Evolutionary conservation across 2,329 filamentous ascomycete genomes (phyloP), one percentile per base, ranked within the genome.

Genomic region (Didymella pinodella): DNA sequence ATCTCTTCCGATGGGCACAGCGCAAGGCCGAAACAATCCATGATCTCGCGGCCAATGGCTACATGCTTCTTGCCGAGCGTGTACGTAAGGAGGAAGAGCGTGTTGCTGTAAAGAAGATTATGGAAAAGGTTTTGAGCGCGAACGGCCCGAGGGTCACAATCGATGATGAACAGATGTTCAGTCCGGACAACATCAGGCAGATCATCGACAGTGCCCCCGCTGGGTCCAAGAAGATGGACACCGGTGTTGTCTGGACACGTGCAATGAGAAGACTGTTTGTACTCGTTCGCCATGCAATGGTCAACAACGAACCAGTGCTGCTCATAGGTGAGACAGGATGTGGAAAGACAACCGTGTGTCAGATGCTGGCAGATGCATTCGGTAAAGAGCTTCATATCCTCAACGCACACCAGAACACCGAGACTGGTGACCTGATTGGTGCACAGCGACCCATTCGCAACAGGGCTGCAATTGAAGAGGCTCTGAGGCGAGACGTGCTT

Each of bases 351-450:
- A 97, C 94, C 2, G 91, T 99, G 7, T 96, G 92, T 66, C 95
- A 99, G 75, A 85, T 97, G 73, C 84, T 98, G 52, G 93, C 95
- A 3, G 90, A 96, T 70, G 90, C 91, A 4, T 84, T 92, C 62
- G 82, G 83, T 16, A 92, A 90, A 69, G 82, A 91, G 63, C 81
- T 99, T 38, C 88, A 93, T 66, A 95, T 94, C 67, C 90, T 99
- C 71, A 99, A 99, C 73, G 95, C 96, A 2, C 96, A 99, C 77
- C 94, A 98, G 67, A 99, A 99, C 65, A 93, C 95, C 0, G 96
- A 99, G 76, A 98, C 96, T 0, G 94, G 95, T 16, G 95, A 99
- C 76, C 83, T 99, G 11, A 98, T 99, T 65, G 95, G 95, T 64
- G 95, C 95, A 3, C 95, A 99, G 76, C 83, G 95, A 59, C 95